Conservation (phyloP, 345 rosid genomes). For the Acer yangbiense region DNA sequence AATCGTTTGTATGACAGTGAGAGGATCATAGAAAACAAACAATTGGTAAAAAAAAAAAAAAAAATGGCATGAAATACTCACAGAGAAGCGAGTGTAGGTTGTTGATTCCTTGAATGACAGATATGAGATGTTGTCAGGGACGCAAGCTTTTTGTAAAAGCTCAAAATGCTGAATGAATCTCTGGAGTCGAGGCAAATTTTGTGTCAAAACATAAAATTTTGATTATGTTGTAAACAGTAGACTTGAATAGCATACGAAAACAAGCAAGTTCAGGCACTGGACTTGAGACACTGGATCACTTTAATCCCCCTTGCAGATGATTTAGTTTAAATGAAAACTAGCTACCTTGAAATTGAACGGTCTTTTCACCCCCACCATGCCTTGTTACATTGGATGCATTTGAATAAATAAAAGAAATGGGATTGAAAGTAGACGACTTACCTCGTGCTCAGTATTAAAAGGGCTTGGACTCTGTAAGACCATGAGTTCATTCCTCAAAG, state of each 20-base stretch:
- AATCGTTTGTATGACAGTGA: not conserved
- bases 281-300: not conserved
- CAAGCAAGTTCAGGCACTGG: not conserved
- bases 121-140: conserved; percentile 75
- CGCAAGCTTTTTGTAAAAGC: conserved; percentile 88
- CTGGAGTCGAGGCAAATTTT: conserved; percentile 41
- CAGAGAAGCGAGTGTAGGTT: conserved; percentile 66
- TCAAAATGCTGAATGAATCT: conserved; percentile 93
- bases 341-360: not conserved
- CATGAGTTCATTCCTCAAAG: conserved; percentile 76
- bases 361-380: not conserved
- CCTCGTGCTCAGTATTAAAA: conserved; percentile 87
- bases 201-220: conserved; percentile 7
- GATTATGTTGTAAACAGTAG: not conserved
- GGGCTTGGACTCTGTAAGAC: conserved; percentile 60
- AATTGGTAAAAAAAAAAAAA: not conserved
- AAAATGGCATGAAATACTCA: conserved; percentile 39
- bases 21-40: not conserved
- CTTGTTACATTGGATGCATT: not conserved
- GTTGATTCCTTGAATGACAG: conserved; percentile 77
- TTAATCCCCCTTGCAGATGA: not conserved
- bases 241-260: not conserved
- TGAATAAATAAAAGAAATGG: not conserved
- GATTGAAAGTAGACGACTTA: conserved; percentile 18
- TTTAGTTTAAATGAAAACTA: not conserved